Conservation (phyloP, 1,284 basidiomycete genomes). For the Irpex sp. region DNA sequence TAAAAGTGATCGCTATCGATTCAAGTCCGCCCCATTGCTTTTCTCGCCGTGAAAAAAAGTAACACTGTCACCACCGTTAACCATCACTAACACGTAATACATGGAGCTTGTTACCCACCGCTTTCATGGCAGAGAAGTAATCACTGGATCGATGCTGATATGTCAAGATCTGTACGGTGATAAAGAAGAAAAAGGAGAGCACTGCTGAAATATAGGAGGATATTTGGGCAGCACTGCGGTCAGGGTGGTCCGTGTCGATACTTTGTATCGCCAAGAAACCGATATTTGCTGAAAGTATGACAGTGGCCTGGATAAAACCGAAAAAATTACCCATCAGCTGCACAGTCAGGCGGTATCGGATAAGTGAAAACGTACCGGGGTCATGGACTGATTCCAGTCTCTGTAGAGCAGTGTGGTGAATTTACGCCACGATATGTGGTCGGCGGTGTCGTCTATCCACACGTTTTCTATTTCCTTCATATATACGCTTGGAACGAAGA, state of each 20-base stretch:
- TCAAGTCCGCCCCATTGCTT: slow-evolving; percentile 11
- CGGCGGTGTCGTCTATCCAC: slow-evolving; percentile 3
- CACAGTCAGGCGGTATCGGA: no score
- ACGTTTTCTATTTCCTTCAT: slow-evolving; percentile 3
- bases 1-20: slow-evolving; percentile 21
- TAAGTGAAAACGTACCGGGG: slow-evolving; percentile 2
- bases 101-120: neutral
- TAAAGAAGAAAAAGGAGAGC: slow-evolving; percentile 21
- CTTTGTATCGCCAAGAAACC: slow-evolving; percentile 34
- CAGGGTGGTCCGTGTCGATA: slow-evolving; percentile 15
- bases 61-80: slow-evolving; percentile 5
- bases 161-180: slow-evolving; percentile 20
- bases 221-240: slow-evolving; percentile 20
- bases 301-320: slow-evolving; percentile 29
- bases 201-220: slow-evolving; percentile 24
- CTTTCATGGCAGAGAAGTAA: neutral
- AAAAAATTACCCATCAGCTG: neutral
- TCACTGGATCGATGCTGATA: slow-evolving; percentile 16
- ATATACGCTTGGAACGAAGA: slow-evolving; percentile 4
- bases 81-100: neutral
- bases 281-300: slow-evolving; percentile 38
- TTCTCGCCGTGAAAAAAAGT: slow-evolving; percentile 15
- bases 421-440: neutral
- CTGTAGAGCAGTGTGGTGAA: neutral
- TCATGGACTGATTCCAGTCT: slow-evolving; percentile 3